Evolutionary conservation across 2,329 filamentous ascomycete species (phyloP).

Genomic region (Colletotrichum simmondsii): DNA sequence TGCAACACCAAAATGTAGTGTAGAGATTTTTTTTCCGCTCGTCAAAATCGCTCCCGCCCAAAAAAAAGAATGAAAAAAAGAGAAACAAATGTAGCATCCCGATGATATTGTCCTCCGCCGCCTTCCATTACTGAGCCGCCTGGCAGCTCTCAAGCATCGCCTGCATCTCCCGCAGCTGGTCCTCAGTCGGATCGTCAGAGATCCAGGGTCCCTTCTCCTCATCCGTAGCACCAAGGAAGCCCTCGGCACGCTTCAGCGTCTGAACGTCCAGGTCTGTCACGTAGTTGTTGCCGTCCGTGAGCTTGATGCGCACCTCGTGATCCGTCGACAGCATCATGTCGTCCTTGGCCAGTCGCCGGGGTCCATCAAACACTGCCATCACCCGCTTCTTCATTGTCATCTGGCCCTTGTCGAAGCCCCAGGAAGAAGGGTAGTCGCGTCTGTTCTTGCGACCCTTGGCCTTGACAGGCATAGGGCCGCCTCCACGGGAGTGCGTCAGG

Average conservation of each 20-base stretch:
- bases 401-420: slow-evolving; percentile 91
- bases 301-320: slow-evolving; percentile 88
- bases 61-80: neutral
- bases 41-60: slow-evolving; percentile 3
- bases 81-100: neutral
- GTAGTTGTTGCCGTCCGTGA: slow-evolving; percentile 81
- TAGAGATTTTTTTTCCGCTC: neutral
- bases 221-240: slow-evolving; percentile 80
- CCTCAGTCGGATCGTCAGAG: slow-evolving; percentile 74
- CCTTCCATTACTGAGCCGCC: slow-evolving; percentile 34
- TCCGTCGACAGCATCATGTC: slow-evolving; percentile 99
- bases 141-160: slow-evolving; percentile 51
- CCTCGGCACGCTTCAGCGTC: slow-evolving; percentile 88
- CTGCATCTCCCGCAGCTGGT: slow-evolving; percentile 71
- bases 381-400: slow-evolving; percentile 99
- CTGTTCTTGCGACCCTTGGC: slow-evolving; percentile 85
- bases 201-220: slow-evolving; percentile 91
- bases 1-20: neutral
- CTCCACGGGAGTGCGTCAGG: slow-evolving; percentile 82
- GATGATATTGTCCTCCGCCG: neutral
- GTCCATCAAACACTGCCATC: slow-evolving; percentile 90
- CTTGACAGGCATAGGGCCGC: slow-evolving; percentile 67
- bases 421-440: slow-evolving; percentile 92
- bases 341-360: slow-evolving; percentile 91
- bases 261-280: slow-evolving; percentile 94